phyloP scores from a whole-genome alignment of 805 yeast genomes.

The Zygosaccharomyces bisporus region DNA sequence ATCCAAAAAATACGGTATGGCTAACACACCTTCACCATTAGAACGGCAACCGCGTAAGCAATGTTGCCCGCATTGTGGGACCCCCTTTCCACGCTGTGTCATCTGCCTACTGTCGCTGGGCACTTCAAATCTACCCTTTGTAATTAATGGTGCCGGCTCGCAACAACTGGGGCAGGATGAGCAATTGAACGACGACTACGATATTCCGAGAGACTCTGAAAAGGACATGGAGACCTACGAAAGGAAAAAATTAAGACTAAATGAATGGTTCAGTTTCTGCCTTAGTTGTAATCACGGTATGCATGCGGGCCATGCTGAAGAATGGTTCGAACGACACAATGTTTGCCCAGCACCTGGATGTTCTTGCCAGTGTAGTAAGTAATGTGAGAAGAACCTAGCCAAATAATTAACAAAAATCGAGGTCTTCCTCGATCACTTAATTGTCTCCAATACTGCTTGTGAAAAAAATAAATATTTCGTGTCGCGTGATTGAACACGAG shows the following conservation, averaged over 20 bases:
- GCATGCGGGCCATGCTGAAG: constrained; percentile 94
- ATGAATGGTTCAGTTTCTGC: constrained; percentile 90
- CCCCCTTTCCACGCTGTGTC: constrained; percentile 85
- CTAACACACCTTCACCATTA: constrained; percentile 11
- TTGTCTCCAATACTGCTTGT: background rate
- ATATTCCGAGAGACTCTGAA: background rate
- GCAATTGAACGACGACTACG: background rate
- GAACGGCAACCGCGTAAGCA: constrained; percentile 23
- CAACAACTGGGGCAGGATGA: background rate
- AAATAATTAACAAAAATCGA: too few relatives aligned
- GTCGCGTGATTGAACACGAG: constrained; percentile 8
- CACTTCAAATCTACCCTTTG: constrained; percentile 36
- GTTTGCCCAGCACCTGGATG: constrained; percentile 96
- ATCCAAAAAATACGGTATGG: constrained; percentile 16
- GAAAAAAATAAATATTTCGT: constrained; percentile 8
- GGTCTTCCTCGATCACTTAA: background rate
- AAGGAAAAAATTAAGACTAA: constrained; percentile 38
- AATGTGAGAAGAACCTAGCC: too few relatives aligned
- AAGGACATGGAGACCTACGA: constrained; percentile 9
- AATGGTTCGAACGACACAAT: constrained; percentile 86
- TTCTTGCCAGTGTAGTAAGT: constrained; percentile 69
- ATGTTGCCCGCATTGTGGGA: constrained; percentile 80
- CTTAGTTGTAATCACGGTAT: constrained; percentile 87
- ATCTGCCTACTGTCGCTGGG: constrained; percentile 82
- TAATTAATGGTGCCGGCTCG: constrained; percentile 26